Base-by-base conservation (phyloP, 2,329 filamentous ascomycete genomes). In the Penicillium sp. region DNA sequence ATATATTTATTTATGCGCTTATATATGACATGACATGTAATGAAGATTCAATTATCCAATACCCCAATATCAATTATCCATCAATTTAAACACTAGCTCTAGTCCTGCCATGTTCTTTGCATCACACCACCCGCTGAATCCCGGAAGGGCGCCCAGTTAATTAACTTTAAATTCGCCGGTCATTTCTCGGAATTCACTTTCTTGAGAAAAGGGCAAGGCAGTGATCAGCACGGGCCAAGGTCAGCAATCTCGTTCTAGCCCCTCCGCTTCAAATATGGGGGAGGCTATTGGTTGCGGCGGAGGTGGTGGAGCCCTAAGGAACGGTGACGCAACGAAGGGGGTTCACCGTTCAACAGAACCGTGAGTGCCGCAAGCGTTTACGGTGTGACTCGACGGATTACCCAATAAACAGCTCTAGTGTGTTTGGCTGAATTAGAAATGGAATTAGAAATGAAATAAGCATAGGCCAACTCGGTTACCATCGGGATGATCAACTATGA, bases 401-500 rank as follows among this genome's bases (percentile, higher is more conserved):
- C 18, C 36, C 13, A 21, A n/a, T 24, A n/a, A n/a, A n/a, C n/a
- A n/a, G n/a, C n/a, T n/a, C n/a, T n/a, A n/a, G n/a, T n/a, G n/a
- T n/a, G n/a, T n/a, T n/a, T n/a, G n/a, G n/a, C n/a, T n/a, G n/a
- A n/a, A n/a, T n/a, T n/a, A n/a, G n/a, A n/a, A n/a, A n/a, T n/a
- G n/a, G n/a, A n/a, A n/a, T n/a, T 27, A 42, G 26, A 36, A 18
- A 41, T 23, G 24, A 37, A 46, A 42, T 8, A 46, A 51, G 49
- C 49, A 43, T 46, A 18, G 41, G 37, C 42, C 41, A 49, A 30
- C 45, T 40, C 51, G 51, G 46, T 49, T 53, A 53, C 34, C 15
- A 37, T 39, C 33, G 42, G 37, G 44, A 26, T 20, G 32, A 23
- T 36, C 21, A 43, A 12, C 13, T 27, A 40, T 44, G 23, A 43